Evolutionary conservation across 768 basidiomycete genomes (phyloP).

Genomic region (Mycena pura): DNA sequence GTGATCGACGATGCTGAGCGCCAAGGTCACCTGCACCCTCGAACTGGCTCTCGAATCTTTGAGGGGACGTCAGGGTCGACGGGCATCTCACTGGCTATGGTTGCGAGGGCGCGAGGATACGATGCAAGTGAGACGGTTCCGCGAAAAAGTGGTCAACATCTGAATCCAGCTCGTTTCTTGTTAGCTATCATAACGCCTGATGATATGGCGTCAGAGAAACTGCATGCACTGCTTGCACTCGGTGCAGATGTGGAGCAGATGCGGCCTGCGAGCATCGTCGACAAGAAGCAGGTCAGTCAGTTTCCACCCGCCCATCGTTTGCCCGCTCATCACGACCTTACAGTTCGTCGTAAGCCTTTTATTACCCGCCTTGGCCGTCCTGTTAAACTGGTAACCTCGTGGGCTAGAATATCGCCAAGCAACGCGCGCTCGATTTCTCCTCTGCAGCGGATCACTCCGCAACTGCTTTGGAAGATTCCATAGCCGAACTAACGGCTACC

Average conservation of each 20-base stretch:
- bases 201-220: slow-evolving; percentile 91
- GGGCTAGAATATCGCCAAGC: slow-evolving; percentile 83
- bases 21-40: slow-evolving; percentile 78
- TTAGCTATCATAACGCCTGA: slow-evolving; percentile 90
- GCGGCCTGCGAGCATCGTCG: slow-evolving; percentile 94
- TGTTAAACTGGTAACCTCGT: background rate
- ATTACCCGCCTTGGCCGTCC: background rate
- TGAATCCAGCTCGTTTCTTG: slow-evolving; percentile 9
- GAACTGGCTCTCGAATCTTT: slow-evolving; percentile 92
- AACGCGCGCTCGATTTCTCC: slow-evolving; percentile 77
- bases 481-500: slow-evolving; percentile 45
- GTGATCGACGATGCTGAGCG: slow-evolving; percentile 95
- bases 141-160: too few relatives aligned
- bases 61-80: slow-evolving; percentile 98
- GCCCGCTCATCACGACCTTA: background rate
- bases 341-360: slow-evolving; percentile 67
- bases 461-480: slow-evolving; percentile 59
- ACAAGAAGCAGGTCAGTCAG: slow-evolving; percentile 84
- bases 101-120: slow-evolving; percentile 92
- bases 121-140: slow-evolving; percentile 84
- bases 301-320: background rate
- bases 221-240: slow-evolving; percentile 79
- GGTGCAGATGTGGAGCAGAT: slow-evolving; percentile 92
- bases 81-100: slow-evolving; percentile 94
- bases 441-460: slow-evolving; percentile 50